Conservation (phyloP, 306 rosid genomes). For the Vachellia collinsii region DNA sequence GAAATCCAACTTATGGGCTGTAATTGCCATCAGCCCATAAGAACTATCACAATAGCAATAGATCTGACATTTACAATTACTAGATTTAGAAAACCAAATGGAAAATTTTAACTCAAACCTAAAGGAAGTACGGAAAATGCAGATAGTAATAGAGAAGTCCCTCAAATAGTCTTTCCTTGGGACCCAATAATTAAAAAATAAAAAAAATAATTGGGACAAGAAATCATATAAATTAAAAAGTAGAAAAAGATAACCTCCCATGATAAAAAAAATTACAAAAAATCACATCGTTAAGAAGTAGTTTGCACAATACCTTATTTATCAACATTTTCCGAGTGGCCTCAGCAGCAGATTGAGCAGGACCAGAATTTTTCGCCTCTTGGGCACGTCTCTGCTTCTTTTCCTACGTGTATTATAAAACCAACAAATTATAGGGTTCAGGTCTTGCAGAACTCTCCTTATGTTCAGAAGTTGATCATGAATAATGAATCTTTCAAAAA, state of each 20-base stretch:
- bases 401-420: conserved; percentile 48
- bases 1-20: not conserved
- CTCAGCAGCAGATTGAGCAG: conserved; percentile 81
- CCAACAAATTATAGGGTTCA: conserved; percentile 11
- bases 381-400: conserved; percentile 49
- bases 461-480: not conserved
- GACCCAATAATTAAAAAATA: not conserved
- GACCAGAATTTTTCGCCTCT: conserved; percentile 51
- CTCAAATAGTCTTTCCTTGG: not conserved
- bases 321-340: conserved; percentile 64
- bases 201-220: not conserved
- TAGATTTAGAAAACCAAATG: not conserved
- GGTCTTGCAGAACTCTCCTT: conserved; percentile 17
- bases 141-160: not conserved
- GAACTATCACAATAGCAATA: not conserved
- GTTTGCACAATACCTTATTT: conserved; percentile 54
- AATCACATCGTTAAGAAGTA: not conserved
- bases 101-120: not conserved
- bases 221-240: not conserved
- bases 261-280: not conserved
- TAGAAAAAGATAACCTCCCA: not conserved
- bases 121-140: not conserved
- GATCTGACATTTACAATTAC: not conserved
- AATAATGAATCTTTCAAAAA: not conserved
- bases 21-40: not conserved